A percentile compares a stretch with the other conserved stretches of the same genome.
These are phyloP conservation scores for Phialophora verrucosa DNA, from an alignment of 2,329 filamentous ascomycete genomes.

Conservation along the genomic window DNA sequence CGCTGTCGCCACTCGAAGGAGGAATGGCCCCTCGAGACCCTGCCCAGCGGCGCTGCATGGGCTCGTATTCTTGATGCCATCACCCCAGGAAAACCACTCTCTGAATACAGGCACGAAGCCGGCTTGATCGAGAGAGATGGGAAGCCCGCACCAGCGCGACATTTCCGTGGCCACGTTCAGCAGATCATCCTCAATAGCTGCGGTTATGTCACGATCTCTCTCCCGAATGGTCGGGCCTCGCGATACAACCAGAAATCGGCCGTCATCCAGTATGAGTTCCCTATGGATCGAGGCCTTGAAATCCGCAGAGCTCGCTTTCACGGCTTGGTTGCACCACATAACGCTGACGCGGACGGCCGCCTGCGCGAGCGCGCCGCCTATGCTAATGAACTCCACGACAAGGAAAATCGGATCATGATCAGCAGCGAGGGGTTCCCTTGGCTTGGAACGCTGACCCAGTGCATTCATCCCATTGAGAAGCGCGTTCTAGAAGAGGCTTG, in stretches of 20 bases:
- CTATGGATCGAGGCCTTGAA: slow-evolving; percentile 30
- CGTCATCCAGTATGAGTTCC: slow-evolving; percentile 12
- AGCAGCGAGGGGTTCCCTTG: slow-evolving; percentile 28
- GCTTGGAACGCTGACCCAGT: slow-evolving; percentile 41
- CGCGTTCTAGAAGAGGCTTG: slow-evolving; percentile 40
- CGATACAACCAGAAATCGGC: slow-evolving; percentile 47
- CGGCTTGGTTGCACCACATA: not conserved
- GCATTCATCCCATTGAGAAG: slow-evolving; percentile 40
- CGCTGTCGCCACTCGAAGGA: slow-evolving; percentile 31
- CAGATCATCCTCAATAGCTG: slow-evolving; percentile 64
- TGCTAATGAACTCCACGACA: not conserved
- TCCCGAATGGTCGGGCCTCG: slow-evolving; percentile 35
- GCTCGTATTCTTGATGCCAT: slow-evolving; percentile 56
- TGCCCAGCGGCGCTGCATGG: slow-evolving; percentile 57
- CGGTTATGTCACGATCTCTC: slow-evolving; percentile 58
- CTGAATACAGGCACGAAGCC: slow-evolving; percentile 44
- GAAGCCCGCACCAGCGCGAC: slow-evolving; percentile 23
- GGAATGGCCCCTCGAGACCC: slow-evolving; percentile 44
- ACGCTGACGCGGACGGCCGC: not conserved
- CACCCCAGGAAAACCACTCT: slow-evolving; percentile 54
- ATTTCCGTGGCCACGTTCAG: slow-evolving; percentile 45
- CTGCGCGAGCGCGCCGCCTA: not conserved
- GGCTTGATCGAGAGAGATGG: slow-evolving; percentile 36
- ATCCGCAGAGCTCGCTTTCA: slow-evolving; percentile 22
- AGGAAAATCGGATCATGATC: slow-evolving; percentile 2